phyloP scores from a whole-genome alignment of 2,329 filamentous ascomycete species.

The Phialemoniopsis sp. region DNA sequence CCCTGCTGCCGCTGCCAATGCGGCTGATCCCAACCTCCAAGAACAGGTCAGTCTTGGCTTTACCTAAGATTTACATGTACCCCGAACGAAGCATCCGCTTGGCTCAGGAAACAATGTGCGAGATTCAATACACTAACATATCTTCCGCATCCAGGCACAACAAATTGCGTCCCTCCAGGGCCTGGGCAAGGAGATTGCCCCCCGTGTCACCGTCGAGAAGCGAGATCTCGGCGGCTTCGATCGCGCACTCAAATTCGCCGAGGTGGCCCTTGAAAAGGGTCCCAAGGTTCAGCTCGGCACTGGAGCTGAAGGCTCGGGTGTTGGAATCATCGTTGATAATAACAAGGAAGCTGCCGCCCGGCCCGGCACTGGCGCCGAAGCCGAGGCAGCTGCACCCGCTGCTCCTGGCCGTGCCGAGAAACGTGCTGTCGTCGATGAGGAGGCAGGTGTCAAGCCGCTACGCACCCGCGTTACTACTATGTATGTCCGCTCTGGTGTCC shows the following conservation, averaged over 20 bases:
- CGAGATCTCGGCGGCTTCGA: slow-evolving; percentile 43
- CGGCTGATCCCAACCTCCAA: slow-evolving; percentile 24
- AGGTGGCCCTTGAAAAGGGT: slow-evolving; percentile 36
- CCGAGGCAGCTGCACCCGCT: not conserved
- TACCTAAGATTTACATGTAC: not conserved
- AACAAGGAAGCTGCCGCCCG: slow-evolving; percentile 13
- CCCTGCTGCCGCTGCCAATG: slow-evolving; percentile 3
- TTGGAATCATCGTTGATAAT: slow-evolving; percentile 28
- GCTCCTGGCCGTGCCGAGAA: slow-evolving; percentile 4
- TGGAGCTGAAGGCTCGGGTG: slow-evolving; percentile 32
- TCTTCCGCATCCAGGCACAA: slow-evolving; percentile 20
- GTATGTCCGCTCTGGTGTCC: slow-evolving; percentile 39
- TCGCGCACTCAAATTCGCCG: slow-evolving; percentile 38
- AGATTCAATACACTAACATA: slow-evolving; percentile 3
- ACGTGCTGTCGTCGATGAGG: slow-evolving; percentile 10
- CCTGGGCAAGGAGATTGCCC: slow-evolving; percentile 43
- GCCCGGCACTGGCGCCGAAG: slow-evolving; percentile 5
- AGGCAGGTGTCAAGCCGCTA: slow-evolving; percentile 20
- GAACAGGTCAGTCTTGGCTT: slow-evolving; percentile 24
- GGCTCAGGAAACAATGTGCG: slow-evolving; percentile 4
- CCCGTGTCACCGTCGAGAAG: slow-evolving; percentile 31
- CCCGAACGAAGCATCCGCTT: not conserved
- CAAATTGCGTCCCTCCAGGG: slow-evolving; percentile 40
- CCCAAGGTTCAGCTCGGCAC: slow-evolving; percentile 46
- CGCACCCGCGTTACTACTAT: slow-evolving; percentile 41